Conservation (phyloP, 345 rosid species). For the Brassica cretica region DNA sequence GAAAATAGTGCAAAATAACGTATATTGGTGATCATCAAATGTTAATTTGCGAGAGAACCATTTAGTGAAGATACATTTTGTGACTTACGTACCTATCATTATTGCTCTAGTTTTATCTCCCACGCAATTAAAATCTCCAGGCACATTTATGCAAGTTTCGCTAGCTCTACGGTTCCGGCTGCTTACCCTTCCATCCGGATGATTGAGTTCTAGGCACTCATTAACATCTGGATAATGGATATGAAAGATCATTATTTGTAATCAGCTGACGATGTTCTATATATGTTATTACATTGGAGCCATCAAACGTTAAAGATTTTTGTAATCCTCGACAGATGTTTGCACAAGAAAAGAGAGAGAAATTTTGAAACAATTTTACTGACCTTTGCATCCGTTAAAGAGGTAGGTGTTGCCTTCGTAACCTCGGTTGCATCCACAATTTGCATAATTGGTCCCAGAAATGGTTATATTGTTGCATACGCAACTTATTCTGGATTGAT, state of each 20-base stretch:
- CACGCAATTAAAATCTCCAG: neutral
- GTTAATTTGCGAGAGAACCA: neutral
- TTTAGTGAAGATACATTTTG: too few species aligned
- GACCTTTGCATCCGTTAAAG: neutral
- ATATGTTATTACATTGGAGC: neutral
- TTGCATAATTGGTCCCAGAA: neutral
- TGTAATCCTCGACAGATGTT: neutral
- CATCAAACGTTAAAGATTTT: neutral
- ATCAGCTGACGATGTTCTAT: neutral
- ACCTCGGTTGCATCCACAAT: slow-evolving; percentile 2
- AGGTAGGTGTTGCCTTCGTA: slow-evolving; percentile 42
- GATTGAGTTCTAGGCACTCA: neutral
- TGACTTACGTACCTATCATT: neutral
- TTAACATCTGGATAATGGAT: neutral
- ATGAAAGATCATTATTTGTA: neutral
- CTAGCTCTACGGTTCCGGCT: neutral
- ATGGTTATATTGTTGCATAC: neutral
- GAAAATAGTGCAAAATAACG: neutral
- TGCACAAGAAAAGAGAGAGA: neutral
- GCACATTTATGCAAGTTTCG: neutral
- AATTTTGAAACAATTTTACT: neutral
- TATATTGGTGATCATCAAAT: neutral
- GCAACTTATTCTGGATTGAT: neutral
- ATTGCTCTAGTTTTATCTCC: neutral
- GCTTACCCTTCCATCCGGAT: neutral